Percentiles rank a stretch among this genome's conserved stretches.
Conservation (phyloP, 164 flowering plant species). For the Vitis cinerea region DNA sequence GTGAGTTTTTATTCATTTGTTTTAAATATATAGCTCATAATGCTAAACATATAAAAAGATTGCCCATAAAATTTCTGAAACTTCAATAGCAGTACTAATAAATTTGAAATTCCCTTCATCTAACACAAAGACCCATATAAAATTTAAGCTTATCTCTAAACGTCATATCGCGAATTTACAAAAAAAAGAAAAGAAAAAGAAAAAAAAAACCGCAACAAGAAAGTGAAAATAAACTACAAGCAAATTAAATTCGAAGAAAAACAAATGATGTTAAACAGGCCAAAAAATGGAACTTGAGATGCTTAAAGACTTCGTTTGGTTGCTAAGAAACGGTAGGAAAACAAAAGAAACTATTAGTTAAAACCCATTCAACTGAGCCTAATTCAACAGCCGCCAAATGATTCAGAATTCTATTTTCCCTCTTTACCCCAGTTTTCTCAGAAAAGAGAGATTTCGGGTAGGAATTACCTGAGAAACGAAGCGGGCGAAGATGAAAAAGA, state of each 20-base stretch:
- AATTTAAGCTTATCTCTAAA: no score
- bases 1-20: no score
- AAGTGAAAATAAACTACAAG: neutral
- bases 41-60: no score
- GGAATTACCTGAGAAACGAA: constrained; percentile 36
- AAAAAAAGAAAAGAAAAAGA: no score
- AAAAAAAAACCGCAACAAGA: no score
- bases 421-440: neutral
- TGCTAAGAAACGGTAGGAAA: neutral
- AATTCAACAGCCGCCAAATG: neutral
- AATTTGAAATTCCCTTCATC: no score
- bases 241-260: neutral
- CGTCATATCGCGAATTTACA: no score
- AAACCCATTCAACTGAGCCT: neutral
- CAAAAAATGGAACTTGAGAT: neutral
- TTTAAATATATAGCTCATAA: no score
- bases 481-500: constrained; percentile 18
- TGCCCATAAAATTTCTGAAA: no score
- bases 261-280: neutral
- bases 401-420: neutral
- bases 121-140: no score
- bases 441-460: neutral
- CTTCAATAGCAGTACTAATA: no score
- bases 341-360: neutral
- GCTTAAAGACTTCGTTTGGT: neutral